Evolutionary conservation across 495 filamentous ascomycete genomes (phyloP).

Genomic region (Neurospora africana): DNA sequence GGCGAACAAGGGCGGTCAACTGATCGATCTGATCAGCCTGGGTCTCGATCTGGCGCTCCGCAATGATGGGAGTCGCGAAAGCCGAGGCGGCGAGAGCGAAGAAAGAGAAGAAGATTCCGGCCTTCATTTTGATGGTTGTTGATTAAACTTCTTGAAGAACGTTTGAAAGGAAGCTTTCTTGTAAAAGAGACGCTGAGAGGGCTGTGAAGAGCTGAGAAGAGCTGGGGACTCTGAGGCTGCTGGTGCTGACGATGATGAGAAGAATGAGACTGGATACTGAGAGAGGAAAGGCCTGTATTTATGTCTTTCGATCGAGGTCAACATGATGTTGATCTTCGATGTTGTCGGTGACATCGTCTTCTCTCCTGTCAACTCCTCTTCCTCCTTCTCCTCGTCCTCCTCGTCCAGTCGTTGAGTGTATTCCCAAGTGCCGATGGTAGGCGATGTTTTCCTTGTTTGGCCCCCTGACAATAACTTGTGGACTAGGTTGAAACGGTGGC

Average conservation of each 20-base stretch:
- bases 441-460: not conserved
- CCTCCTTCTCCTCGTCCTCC: not conserved
- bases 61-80: slow-evolving; percentile 23
- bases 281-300: not conserved
- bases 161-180: not conserved
- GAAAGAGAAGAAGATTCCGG: slow-evolving; percentile 20
- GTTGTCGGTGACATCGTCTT: not conserved
- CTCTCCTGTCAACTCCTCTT: not conserved
- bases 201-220: not conserved
- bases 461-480: not conserved
- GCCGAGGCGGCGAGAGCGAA: slow-evolving; percentile 25
- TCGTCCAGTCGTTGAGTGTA: not conserved
- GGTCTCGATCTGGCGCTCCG: slow-evolving; percentile 17
- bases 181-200: not conserved
- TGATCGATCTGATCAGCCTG: slow-evolving; percentile 24
- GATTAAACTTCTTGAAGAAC: not conserved
- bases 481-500: not conserved
- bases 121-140: slow-evolving; percentile 25
- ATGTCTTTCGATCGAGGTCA: not conserved
- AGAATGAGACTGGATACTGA: not conserved
- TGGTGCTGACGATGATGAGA: not conserved
- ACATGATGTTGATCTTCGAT: not conserved
- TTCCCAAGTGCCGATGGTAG: not conserved
- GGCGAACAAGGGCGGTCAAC: slow-evolving; percentile 18
- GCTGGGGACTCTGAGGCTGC: not conserved